These are phyloP conservation scores for Penicillium sp. DNA, from an alignment of 2,329 filamentous ascomycete species.

Conservation along the genomic window DNA sequence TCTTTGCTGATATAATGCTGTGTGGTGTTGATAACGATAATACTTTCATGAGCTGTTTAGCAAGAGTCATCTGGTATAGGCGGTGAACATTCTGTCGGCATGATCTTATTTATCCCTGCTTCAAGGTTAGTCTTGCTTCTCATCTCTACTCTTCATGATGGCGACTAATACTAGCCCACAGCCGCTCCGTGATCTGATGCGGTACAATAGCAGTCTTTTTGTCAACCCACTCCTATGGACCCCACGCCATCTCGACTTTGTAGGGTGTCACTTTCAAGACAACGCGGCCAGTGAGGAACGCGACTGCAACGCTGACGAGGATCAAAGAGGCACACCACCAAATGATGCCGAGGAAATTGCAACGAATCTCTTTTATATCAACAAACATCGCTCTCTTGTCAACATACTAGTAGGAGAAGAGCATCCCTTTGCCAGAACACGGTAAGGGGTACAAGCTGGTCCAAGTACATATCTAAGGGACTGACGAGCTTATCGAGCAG, in stretches of 20 bases:
- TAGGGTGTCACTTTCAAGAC: slow-evolving; percentile 1
- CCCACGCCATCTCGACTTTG: slow-evolving; percentile 11
- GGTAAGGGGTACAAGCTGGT: neutral
- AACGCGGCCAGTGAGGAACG: slow-evolving; percentile 2
- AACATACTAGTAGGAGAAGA: neutral
- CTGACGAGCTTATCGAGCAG: neutral
- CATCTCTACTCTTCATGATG: slow-evolving; percentile 3
- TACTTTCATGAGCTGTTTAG: too few relatives aligned
- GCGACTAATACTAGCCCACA: neutral
- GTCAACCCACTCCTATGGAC: slow-evolving; percentile 11
- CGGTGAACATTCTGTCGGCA: neutral
- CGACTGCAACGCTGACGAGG: neutral
- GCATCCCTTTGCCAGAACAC: neutral
- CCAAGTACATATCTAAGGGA: neutral
- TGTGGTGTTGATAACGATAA: too few relatives aligned
- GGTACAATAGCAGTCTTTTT: slow-evolving; percentile 1
- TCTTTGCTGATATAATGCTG: too few relatives aligned
- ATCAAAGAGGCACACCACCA: neutral
- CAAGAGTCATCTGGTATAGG: neutral
- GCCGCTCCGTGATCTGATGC: slow-evolving; percentile 6
- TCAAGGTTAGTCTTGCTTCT: neutral
- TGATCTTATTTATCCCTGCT: neutral
- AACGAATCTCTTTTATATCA: neutral
- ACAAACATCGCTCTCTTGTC: neutral
- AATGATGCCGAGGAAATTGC: neutral